Evolutionary conservation across 345 rosid species (phyloP), one percentile per base, ranked within the genome.

Genomic region (Sisymbrium irio): DNA sequence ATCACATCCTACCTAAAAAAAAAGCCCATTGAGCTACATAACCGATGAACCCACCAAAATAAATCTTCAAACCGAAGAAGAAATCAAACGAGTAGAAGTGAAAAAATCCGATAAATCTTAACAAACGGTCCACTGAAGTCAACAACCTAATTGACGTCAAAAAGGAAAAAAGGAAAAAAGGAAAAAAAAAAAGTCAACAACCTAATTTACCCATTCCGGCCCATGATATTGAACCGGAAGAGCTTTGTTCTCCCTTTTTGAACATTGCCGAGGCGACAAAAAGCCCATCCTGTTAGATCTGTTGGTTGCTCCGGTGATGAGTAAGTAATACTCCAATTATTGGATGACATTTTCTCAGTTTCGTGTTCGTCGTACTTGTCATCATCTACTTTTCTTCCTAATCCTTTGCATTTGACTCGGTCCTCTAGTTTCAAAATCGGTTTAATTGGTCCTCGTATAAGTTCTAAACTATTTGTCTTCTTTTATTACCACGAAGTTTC

Each of bases 351-450:
- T 53, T 28, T 56, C 5, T 1, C 7, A 39, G 28, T 0, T 39
- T 57, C 66, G 15, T 57, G 9, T 17, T 61, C 42, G 22, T 66
- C 2, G 22, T 65, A 27, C 33, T 36, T 27, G 59, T 36, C 44
- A 33, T 41, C 53, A 18, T 41, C 61, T 67, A 66, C 14, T 57
- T 60, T 9, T 47, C 67, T 49, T 57, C 25, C 60, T 37, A 41
- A n/a, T 58, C 41, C 6, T 25, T 57, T 28, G 18, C 36, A 59
- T 8, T 20, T 19, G 69, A 76, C 75, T 42, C 12, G 60, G 71
- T 76, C 74, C 15, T 42, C 13, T 69, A 15, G 25, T 51, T 49
- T 76, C 74, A 41, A 62, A 40, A 11, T 67, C 17, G 5, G 79
- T 69, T 41, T 15, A 33, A 12, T 17, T 19, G 40, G 67, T 40